phyloP scores from a whole-genome alignment of 2,329 filamentous ascomycete genomes.

The Aspergillus pseudotamarii region DNA sequence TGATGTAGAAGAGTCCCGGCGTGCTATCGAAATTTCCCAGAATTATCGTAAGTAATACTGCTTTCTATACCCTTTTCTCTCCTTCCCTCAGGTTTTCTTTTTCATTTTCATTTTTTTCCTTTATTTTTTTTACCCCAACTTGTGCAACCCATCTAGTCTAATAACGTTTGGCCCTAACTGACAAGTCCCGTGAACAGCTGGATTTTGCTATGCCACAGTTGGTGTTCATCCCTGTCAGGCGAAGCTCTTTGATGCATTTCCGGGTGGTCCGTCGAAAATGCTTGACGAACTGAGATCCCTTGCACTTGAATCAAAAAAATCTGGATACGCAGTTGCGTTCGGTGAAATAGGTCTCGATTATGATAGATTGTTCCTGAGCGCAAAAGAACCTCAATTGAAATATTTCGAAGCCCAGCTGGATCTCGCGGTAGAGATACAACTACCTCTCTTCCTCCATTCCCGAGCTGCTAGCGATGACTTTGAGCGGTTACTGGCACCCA shows the following conservation, averaged over 20 bases:
- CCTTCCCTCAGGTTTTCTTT: too few relatives aligned
- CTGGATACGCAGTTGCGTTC: slow-evolving; percentile 72
- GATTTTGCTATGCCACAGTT: slow-evolving; percentile 83
- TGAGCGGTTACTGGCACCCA: slow-evolving; percentile 66
- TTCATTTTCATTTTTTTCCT: too few relatives aligned
- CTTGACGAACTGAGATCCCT: slow-evolving; percentile 65
- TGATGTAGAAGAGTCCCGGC: slow-evolving; percentile 74
- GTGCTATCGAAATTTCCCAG: slow-evolving; percentile 73
- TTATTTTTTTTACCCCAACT: not conserved
- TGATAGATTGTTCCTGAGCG: slow-evolving; percentile 82
- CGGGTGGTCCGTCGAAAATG: slow-evolving; percentile 48
- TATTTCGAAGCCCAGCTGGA: slow-evolving; percentile 84
- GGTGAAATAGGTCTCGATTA: slow-evolving; percentile 97
- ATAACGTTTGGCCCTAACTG: not conserved
- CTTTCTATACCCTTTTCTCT: not conserved
- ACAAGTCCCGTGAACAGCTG: slow-evolving; percentile 56
- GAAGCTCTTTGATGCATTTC: slow-evolving; percentile 69
- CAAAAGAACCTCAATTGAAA: slow-evolving; percentile 76
- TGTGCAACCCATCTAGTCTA: not conserved
- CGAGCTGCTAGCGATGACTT: slow-evolving; percentile 87
- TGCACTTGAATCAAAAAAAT: slow-evolving; percentile 60
- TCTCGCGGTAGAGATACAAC: slow-evolving; percentile 72
- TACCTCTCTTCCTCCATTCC: slow-evolving; percentile 91
- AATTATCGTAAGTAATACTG: slow-evolving; percentile 66
- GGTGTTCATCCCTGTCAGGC: slow-evolving; percentile 93